Conservation (phyloP, 352 stramenopile species). For the Phytophthora colocasiae region DNA sequence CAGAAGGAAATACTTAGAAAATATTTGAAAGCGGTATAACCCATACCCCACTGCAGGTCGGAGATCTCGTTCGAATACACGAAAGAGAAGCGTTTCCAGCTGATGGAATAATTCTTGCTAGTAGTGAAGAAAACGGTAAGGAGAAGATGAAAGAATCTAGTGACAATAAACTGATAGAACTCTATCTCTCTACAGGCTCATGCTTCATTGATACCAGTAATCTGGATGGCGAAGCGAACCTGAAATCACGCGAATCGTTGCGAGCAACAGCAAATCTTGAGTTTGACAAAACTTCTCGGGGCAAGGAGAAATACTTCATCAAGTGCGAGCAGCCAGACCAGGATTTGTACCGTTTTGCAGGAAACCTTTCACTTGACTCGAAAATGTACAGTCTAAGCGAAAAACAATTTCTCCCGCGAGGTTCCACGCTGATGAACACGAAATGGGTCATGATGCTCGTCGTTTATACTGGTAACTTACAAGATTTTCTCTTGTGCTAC, state of each 20-base stretch:
- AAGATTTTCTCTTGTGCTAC: not conserved
- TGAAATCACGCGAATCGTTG: conserved; percentile 71
- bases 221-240: conserved; percentile 80
- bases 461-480: conserved; percentile 65
- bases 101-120: conserved; percentile 91
- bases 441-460: conserved; percentile 76
- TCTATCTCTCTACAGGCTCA: conserved; percentile 36
- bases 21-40: not conserved
- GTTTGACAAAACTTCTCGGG: conserved; percentile 42
- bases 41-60: conserved; percentile 50
- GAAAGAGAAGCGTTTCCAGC: conserved; percentile 91
- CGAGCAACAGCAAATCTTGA: conserved; percentile 43
- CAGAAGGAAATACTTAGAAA: not conserved
- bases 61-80: conserved; percentile 85
- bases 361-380: conserved; percentile 67
- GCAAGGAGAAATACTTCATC: conserved; percentile 66
- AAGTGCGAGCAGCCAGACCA: conserved; percentile 82
- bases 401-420: conserved; percentile 78
- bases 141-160: too few relatives aligned
- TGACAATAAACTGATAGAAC: not conserved
- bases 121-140: conserved; percentile 79
- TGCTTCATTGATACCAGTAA: conserved; percentile 89
- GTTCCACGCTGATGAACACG: conserved; percentile 84
- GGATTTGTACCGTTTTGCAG: conserved; percentile 81
- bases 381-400: conserved; percentile 75